Evolutionary conservation across 306 rosid genomes (phyloP), one percentile per base, ranked within the genome.

Genomic region (Citrullus amarus): DNA sequence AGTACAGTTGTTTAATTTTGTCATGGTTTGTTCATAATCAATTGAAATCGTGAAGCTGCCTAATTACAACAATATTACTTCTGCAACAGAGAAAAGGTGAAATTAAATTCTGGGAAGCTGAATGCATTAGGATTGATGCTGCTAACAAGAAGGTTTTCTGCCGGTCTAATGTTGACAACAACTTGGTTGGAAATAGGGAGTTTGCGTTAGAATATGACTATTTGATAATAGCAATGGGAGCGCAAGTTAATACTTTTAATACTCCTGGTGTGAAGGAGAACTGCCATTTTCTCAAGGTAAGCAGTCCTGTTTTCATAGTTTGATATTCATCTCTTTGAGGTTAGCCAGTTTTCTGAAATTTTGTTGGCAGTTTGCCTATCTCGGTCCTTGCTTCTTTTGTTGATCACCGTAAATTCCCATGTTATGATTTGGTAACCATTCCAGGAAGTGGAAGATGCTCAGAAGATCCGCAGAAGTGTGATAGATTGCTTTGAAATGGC

Each of bases 401-500:
- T 16, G 71, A 65, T 65, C 30, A 28, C 13, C 3, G 55, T 13
- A 25, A 20, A 71, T 71, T 50, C 77, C 61, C 60, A 73, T 30
- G 82, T 69, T 48, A 38, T 69, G 80, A 55, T 63, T 78, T 10
- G 44, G 73, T 46, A 18, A 74, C 60, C 79, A 76, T 77, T 65
- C 78, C 81, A 95, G 98, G 93, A 92, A 85, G 91, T 95, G 28
- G 96, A 95, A 86, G 98, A 95, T 83, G 96, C 97, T 83, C 92
- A 85, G 84, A 95, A 84, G 88, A 88, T 95, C 81, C 90, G 97
- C 63, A 82, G 60, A 72, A 87, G 90, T 68, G 93, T 95, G 80
- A 92, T 92, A 44, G 97, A 95, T 88, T 95, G 98, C 85, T 93
- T 95, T 84, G 98, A 95, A 88, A 86, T 79, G 85, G 91, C 98